Percentiles rank a stretch among this genome's conserved stretches.
Evolutionary conservation across 345 rosid genomes (phyloP).

Genomic region (Rubroshorea leprosula): DNA sequence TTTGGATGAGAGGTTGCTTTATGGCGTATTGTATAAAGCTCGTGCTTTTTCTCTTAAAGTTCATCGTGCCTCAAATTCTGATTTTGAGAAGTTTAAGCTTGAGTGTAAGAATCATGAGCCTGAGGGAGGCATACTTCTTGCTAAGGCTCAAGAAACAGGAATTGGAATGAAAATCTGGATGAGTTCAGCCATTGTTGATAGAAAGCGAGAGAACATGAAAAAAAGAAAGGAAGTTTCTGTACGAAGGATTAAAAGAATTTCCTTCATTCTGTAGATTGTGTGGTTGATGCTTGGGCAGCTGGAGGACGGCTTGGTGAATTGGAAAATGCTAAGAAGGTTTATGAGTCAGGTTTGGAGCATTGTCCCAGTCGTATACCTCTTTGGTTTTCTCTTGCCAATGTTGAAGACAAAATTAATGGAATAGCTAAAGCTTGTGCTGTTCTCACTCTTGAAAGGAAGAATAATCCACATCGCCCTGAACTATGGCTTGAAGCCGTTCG

Average conservation of each 20-base stretch:
- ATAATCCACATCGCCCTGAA: conserved; percentile 62
- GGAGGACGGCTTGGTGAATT: conserved; percentile 55
- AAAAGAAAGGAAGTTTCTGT: conserved; percentile 74
- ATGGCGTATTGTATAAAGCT: conserved; percentile 88
- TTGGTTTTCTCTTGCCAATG: conserved; percentile 73
- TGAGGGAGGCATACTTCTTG: conserved; percentile 88
- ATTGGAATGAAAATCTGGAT: conserved; percentile 95
- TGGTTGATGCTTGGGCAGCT: conserved; percentile 98
- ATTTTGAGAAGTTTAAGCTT: conserved; percentile 87
- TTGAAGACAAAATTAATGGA: conserved; percentile 74
- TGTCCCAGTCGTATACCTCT: conserved; percentile 62
- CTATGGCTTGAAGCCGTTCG: conserved; percentile 90
- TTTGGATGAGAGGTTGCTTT: conserved; percentile 97
- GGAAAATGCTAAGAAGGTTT: conserved; percentile 65
- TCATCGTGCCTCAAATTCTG: conserved; percentile 79
- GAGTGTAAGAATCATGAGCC: conserved; percentile 95
- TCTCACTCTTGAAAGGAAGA: conserved; percentile 73
- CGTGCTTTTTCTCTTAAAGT: conserved; percentile 91
- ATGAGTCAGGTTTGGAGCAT: conserved; percentile 58
- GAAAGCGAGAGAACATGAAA: conserved; percentile 69
- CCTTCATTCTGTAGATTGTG: conserved; percentile 74
- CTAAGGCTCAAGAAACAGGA: conserved; percentile 90
- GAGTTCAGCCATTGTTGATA: conserved; percentile 93
- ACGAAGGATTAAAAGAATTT: conserved; percentile 75
- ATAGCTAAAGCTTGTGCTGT: conserved; percentile 76